phyloP scores from a whole-genome alignment of 331 rosid species.

The Malus hybrid region DNA sequence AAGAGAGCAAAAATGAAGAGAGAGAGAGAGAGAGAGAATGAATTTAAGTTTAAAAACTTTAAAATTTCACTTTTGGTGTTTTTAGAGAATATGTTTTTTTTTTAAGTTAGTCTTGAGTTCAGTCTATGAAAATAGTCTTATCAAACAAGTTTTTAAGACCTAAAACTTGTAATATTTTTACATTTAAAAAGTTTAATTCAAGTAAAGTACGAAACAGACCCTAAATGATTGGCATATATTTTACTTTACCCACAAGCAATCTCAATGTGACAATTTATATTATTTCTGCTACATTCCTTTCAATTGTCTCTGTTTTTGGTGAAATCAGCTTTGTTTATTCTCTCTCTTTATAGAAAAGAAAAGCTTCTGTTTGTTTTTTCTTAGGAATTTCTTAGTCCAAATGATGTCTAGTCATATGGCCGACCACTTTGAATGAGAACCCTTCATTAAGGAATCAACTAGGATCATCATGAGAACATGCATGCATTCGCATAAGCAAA shows the following conservation, averaged over 20 bases:
- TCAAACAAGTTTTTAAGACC: too few species aligned
- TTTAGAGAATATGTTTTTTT: too few species aligned
- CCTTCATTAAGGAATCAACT: background rate
- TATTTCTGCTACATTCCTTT: background rate
- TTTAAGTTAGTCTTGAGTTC: too few species aligned
- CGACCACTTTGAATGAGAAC: background rate
- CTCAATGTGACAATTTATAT: background rate
- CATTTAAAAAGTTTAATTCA: fast-evolving
- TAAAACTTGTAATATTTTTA: too few species aligned
- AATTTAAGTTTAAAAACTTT: too few species aligned
- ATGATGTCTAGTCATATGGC: background rate
- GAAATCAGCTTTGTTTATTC: background rate
- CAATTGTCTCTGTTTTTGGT: background rate
- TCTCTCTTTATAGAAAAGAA: background rate
- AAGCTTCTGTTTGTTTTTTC: background rate
- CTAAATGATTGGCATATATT: background rate
- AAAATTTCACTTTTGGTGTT: too few species aligned
- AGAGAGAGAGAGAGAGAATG: too few species aligned
- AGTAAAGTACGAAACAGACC: fast-evolving
- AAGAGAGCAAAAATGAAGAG: too few species aligned
- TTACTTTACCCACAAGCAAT: background rate
- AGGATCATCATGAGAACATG: background rate
- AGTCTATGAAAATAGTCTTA: too few species aligned
- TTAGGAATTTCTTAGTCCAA: background rate
- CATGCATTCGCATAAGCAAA: background rate